phyloP scores from a whole-genome alignment of 2,329 filamentous ascomycete genomes.

The Alternaria tenuissima region DNA sequence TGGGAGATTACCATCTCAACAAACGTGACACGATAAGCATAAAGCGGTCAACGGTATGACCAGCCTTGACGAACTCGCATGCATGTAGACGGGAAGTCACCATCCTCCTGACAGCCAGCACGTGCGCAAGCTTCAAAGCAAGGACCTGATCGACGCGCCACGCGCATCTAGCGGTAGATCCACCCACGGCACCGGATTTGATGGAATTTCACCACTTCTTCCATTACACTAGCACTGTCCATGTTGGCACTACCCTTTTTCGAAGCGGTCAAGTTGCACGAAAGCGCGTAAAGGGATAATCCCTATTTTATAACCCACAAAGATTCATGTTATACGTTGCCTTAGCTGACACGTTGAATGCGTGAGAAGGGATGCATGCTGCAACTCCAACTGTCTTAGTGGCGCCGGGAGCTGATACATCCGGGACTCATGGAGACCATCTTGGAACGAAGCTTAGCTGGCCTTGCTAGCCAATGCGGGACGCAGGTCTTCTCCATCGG shows the following conservation, averaged over 20 bases:
- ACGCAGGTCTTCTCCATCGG: constrained; percentile 29
- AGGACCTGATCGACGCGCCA: constrained; percentile 22
- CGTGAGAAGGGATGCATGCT: constrained; percentile 24
- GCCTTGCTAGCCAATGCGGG: constrained; percentile 31
- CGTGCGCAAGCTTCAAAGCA: neutral
- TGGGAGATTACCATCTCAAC: neutral
- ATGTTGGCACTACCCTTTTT: too few species aligned
- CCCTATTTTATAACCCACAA: neutral
- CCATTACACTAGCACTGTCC: neutral
- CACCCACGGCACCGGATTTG: constrained; percentile 18
- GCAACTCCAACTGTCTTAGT: constrained; percentile 37
- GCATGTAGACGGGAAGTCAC: neutral
- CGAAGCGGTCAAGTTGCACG: neutral
- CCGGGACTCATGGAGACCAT: constrained; percentile 36
- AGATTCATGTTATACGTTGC: neutral
- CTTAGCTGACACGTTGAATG: constrained; percentile 31
- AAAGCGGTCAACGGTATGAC: constrained; percentile 1
- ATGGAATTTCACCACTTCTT: constrained; percentile 1
- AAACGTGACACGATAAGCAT: neutral
- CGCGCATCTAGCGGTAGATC: constrained; percentile 21
- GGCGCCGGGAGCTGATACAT: constrained; percentile 47
- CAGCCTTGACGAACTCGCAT: neutral
- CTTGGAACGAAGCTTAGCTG: constrained; percentile 46
- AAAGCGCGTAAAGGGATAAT: neutral
- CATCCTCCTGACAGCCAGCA: neutral